phyloP scores from a whole-genome alignment of 331 rosid genomes.

The Erythrophleum ivorense region DNA sequence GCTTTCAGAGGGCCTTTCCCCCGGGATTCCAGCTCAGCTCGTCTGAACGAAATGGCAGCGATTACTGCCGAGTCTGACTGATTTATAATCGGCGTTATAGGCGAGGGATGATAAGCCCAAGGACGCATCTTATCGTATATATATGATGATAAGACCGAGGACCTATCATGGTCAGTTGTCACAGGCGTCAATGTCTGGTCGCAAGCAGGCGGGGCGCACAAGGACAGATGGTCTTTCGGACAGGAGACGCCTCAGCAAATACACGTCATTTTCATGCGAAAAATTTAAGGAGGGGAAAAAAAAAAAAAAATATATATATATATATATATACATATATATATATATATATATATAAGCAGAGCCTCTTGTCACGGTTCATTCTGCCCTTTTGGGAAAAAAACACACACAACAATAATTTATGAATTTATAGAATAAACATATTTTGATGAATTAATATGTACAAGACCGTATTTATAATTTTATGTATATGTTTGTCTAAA shows the following conservation, averaged over 20 bases:
- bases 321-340: not conserved
- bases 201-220: not conserved
- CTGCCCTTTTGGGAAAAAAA: not conserved
- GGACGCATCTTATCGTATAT: not conserved
- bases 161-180: not conserved
- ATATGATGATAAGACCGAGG: not conserved
- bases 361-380: not conserved
- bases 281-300: not conserved
- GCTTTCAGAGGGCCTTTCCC: not conserved
- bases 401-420: too few species aligned
- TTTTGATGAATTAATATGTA: too few species aligned
- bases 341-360: too few species aligned
- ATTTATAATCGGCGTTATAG: not conserved
- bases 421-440: too few species aligned
- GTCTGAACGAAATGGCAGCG: not conserved
- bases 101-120: not conserved
- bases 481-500: too few species aligned
- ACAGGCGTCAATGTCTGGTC: not conserved
- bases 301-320: not conserved
- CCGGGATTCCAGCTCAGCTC: not conserved
- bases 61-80: not conserved
- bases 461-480: too few species aligned
- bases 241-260: not conserved
- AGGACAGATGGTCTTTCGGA: not conserved
- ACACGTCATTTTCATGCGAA: not conserved